Base-by-base conservation (phyloP, 179 eudicot species). In the Heliamphora pulchella region DNA sequence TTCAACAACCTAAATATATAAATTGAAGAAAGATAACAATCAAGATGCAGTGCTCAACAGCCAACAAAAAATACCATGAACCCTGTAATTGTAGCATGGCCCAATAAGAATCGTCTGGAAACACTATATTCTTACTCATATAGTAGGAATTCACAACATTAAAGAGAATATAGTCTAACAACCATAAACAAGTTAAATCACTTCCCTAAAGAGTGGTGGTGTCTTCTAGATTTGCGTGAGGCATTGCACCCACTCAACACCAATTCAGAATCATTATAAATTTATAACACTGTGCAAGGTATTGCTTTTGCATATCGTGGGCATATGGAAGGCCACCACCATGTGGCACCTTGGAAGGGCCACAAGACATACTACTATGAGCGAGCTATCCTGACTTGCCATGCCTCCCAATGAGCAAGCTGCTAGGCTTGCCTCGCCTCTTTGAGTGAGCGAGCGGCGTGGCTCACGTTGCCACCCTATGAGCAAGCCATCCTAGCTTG, bases 61-160 rank as follows among this genome's bases (percentile, higher is more conserved):
- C 17, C 65, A 65, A 39, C 76, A 41, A 53, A 51, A 53, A 55
- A 51, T 53, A 2, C 62, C 76, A 53, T 11, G 76, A 73, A 71
- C 43, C 58, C 51, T 50, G 41, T 71, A 48, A 71, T 3, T 50
- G 55, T 71, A 41, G 5, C 22, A 57, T 44, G 46, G 11, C 18
- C 44, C 62, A 53, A 39, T 73, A 31, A 73, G 62, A 53, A 73
- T 53, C 46, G 11, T 22, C 7, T 11, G 62, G 22, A 71, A 73
- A 53, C 46, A 54, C 44, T 54, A 54, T 53, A 13, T 74, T 54
- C 7, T 5, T 13, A 55, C 47, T 54, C 63, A 53, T 46, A 74
- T 54, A 53, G 48, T 14, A 4, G 14, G 63, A 20, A 74, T 74
- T 74, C 20, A 43, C 77, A 74, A 6, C 47, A 43, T 54, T 53